Evolutionary conservation across 768 basidiomycete species (phyloP).

Genomic region (Suillus clintonianus): DNA sequence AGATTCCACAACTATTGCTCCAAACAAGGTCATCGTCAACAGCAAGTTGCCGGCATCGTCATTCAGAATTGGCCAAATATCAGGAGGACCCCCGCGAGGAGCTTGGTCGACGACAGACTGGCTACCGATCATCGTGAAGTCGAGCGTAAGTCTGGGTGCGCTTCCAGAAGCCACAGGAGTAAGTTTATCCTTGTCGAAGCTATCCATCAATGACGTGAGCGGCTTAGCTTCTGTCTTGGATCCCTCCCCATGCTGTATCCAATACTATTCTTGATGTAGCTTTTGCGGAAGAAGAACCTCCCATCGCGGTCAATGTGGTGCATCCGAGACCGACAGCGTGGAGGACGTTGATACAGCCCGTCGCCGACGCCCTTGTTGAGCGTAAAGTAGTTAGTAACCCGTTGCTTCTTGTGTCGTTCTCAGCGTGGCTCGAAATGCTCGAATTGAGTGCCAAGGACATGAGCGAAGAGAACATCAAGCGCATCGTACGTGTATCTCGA

Average conservation of each 20-base stretch:
- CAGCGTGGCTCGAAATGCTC: slow-evolving; percentile 28
- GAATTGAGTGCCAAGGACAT: slow-evolving; percentile 7
- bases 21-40: slow-evolving; percentile 35
- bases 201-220: neutral
- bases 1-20: neutral
- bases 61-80: slow-evolving; percentile 49
- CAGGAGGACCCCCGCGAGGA: slow-evolving; percentile 40
- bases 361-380: slow-evolving; percentile 13
- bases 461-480: slow-evolving; percentile 21
- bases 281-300: slow-evolving; percentile 6
- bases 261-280: slow-evolving; percentile 22
- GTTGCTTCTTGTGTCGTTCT: slow-evolving; percentile 28
- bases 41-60: slow-evolving; percentile 39
- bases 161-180: slow-evolving; percentile 28
- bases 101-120: slow-evolving; percentile 49
- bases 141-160: slow-evolving; percentile 26
- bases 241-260: slow-evolving; percentile 17
- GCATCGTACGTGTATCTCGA: slow-evolving; percentile 23
- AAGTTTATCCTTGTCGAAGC: neutral
- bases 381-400: slow-evolving; percentile 3
- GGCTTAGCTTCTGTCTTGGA: slow-evolving; percentile 20
- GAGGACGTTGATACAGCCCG: slow-evolving; percentile 14
- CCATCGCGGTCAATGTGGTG: slow-evolving; percentile 22
- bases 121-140: slow-evolving; percentile 45
- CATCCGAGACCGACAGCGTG: slow-evolving; percentile 25